Evolutionary conservation across 2,329 filamentous ascomycete genomes (phyloP).

Genomic region (Fusarium sp.): DNA sequence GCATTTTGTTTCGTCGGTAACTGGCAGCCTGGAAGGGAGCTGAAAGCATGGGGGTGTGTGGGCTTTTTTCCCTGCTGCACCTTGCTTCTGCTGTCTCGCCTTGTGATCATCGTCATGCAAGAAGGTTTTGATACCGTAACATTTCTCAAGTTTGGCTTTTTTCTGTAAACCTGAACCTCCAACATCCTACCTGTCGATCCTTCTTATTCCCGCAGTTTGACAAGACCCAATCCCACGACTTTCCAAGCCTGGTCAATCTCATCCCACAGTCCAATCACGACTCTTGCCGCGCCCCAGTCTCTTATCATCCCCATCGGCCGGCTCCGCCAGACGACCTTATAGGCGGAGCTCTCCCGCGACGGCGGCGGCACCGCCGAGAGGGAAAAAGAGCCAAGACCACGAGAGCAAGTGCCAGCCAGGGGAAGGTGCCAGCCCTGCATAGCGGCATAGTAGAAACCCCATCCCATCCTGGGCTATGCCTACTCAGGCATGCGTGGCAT

Average conservation of each 20-base stretch:
- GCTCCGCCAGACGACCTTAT: constrained; percentile 37
- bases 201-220: constrained; percentile 14
- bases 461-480: background rate
- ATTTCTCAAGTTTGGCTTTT: background rate
- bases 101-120: background rate
- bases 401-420: background rate
- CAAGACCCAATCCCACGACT: background rate
- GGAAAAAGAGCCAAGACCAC: background rate
- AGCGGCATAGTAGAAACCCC: background rate
- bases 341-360: constrained; percentile 12
- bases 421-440: background rate
- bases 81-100: background rate
- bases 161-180: background rate
- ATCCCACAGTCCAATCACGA: constrained; percentile 16
- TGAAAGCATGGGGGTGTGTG: background rate
- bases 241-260: background rate
- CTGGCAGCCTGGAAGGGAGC: background rate
- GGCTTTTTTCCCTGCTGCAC: background rate
- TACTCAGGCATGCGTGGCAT: background rate
- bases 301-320: constrained; percentile 28
- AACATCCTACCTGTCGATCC: background rate
- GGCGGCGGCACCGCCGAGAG: constrained; percentile 12
- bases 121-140: background rate
- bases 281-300: constrained; percentile 14
- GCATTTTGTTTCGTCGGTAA: background rate